phyloP scores from a whole-genome alignment of 345 rosid species.

The Dipteronia sinensis region DNA sequence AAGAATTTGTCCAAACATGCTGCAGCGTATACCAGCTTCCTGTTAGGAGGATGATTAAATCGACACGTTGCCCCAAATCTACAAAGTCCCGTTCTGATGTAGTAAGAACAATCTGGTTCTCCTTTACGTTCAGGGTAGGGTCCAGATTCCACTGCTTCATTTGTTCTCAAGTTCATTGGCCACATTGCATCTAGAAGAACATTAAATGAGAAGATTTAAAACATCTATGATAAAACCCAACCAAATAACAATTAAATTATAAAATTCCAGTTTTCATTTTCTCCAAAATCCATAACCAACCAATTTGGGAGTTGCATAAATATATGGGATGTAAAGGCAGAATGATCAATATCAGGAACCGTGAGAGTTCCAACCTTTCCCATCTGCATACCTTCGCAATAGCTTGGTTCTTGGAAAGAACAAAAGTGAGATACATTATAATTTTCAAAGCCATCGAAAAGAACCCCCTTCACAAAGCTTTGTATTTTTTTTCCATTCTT shows the following conservation, averaged over 20 bases:
- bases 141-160: conserved; percentile 72
- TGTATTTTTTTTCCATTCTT: conserved; percentile 4
- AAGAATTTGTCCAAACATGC: conserved; percentile 22
- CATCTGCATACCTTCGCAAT: conserved; percentile 1
- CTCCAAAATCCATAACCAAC: background rate
- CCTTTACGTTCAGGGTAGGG: conserved; percentile 89
- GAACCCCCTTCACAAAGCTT: background rate
- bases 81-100: conserved; percentile 97
- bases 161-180: conserved; percentile 76
- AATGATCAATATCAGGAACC: background rate
- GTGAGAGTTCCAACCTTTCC: background rate
- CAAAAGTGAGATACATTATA: background rate
- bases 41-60: conserved; percentile 78
- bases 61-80: conserved; percentile 79
- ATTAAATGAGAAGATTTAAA: conserved; percentile 27
- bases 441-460: background rate
- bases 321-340: background rate
- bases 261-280: background rate
- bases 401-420: background rate
- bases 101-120: conserved; percentile 95
- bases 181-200: conserved; percentile 77
- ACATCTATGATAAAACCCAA: conserved; percentile 7
- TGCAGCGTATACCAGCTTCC: conserved; percentile 73
- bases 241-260: conserved; percentile 4
- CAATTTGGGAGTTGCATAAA: background rate